These are phyloP conservation scores for Boletus semigastroideus DNA, from an alignment of 1,284 basidiomycete genomes.

Conservation along the genomic window DNA sequence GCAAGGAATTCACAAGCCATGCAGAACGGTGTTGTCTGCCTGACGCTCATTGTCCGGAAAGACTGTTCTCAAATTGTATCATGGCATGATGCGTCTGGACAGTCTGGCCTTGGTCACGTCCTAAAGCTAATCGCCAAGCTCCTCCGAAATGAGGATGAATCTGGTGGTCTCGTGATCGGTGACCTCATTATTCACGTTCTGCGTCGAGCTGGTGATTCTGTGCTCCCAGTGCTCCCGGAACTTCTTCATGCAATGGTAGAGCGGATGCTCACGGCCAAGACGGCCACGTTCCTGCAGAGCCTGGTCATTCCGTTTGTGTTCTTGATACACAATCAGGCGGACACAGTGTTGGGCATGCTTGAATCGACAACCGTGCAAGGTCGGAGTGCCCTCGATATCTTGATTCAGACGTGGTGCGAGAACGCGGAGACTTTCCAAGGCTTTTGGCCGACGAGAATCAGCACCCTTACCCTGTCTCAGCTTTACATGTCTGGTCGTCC, in stretches of 20 bases:
- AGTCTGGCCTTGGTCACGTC: slow-evolving; percentile 73
- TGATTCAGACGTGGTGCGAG: slow-evolving; percentile 91
- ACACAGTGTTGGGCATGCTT: slow-evolving; percentile 74
- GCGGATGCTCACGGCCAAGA: slow-evolving; percentile 81
- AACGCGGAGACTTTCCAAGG: slow-evolving; percentile 93
- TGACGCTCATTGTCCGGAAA: slow-evolving; percentile 87
- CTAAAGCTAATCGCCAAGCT: slow-evolving; percentile 75
- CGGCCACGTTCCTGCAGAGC: slow-evolving; percentile 88
- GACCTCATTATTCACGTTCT: slow-evolving; percentile 93
- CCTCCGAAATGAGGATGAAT: slow-evolving; percentile 77
- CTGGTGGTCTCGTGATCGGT: slow-evolving; percentile 89
- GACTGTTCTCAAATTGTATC: slow-evolving; percentile 77
- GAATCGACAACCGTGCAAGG: slow-evolving; percentile 61
- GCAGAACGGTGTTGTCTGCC: slow-evolving; percentile 78
- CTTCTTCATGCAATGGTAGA: slow-evolving; percentile 81
- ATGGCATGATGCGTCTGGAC: slow-evolving; percentile 69
- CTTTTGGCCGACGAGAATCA: slow-evolving; percentile 87
- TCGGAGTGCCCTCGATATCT: slow-evolving; percentile 70
- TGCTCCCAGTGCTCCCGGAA: slow-evolving; percentile 82
- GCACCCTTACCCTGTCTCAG: slow-evolving; percentile 79
- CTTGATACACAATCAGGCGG: slow-evolving; percentile 81
- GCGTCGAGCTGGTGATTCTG: slow-evolving; percentile 73
- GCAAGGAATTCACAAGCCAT: slow-evolving; percentile 7
- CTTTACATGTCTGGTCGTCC: slow-evolving; percentile 70
- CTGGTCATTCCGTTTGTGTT: slow-evolving; percentile 92